phyloP scores from a whole-genome alignment of 768 basidiomycete species.

The Cantharellus anzutake region DNA sequence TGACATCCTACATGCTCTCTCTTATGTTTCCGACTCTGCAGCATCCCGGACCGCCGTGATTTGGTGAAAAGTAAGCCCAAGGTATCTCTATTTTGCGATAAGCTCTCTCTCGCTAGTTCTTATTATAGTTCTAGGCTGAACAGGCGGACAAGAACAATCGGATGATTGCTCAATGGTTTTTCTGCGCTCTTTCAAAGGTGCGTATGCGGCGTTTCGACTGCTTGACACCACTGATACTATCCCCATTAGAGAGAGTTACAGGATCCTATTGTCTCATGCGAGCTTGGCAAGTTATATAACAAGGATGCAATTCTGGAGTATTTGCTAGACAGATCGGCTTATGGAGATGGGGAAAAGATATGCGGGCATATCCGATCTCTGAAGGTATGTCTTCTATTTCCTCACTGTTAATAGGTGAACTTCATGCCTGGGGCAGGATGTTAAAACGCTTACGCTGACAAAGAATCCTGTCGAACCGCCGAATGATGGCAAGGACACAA shows the following conservation, averaged over 20 bases:
- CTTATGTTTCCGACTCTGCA: slow-evolving; percentile 24
- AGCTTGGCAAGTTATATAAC: slow-evolving; percentile 88
- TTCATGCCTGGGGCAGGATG: slow-evolving; percentile 35
- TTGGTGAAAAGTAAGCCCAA: slow-evolving; percentile 56
- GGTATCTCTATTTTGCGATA: slow-evolving; percentile 20
- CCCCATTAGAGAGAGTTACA: slow-evolving; percentile 41
- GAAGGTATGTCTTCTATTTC: slow-evolving; percentile 39
- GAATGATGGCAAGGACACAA: slow-evolving; percentile 16
- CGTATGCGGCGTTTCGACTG: slow-evolving; percentile 7
- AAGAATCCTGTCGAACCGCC: slow-evolving; percentile 35
- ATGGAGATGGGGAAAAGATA: slow-evolving; percentile 82
- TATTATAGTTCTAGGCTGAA: slow-evolving; percentile 39
- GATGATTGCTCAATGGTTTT: slow-evolving; percentile 72
- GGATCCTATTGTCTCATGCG: slow-evolving; percentile 81
- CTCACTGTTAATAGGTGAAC: neutral
- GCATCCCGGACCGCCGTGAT: slow-evolving; percentile 69
- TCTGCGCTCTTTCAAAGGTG: slow-evolving; percentile 92
- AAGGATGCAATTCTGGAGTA: slow-evolving; percentile 88
- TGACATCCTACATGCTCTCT: neutral
- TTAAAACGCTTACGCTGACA: slow-evolving; percentile 67
- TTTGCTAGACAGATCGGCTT: slow-evolving; percentile 59
- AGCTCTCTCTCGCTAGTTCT: slow-evolving; percentile 20
- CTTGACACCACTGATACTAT: neutral
- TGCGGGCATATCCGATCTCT: slow-evolving; percentile 82
- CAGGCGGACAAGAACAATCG: slow-evolving; percentile 85